A percentile compares a stretch with the other conserved stretches of the same genome.
phyloP scores from a whole-genome alignment of 2,329 filamentous ascomycete genomes.

The Colletotrichum magnum region DNA sequence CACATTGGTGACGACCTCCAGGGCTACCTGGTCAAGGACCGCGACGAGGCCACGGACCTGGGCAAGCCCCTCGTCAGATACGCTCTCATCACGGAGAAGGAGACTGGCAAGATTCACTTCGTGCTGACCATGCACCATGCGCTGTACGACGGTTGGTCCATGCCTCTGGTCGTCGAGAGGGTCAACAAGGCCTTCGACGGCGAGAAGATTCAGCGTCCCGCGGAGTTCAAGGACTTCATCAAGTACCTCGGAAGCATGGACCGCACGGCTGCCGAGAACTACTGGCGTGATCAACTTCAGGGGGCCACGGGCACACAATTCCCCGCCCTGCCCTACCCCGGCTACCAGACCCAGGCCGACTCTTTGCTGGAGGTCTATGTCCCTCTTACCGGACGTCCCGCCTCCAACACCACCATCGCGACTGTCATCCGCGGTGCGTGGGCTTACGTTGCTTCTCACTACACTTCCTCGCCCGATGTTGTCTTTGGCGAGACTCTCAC shows the following conservation, averaged over 20 bases:
- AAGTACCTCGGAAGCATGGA: slow-evolving; percentile 60
- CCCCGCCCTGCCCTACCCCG: slow-evolving; percentile 60
- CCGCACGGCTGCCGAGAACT: slow-evolving; percentile 56
- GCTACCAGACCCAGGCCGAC: slow-evolving; percentile 66
- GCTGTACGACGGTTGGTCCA: slow-evolving; percentile 70
- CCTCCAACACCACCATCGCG: slow-evolving; percentile 63
- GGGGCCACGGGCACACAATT: slow-evolving; percentile 63
- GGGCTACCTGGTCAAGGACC: slow-evolving; percentile 58
- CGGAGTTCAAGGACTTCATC: slow-evolving; percentile 65
- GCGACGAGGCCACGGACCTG: slow-evolving; percentile 58
- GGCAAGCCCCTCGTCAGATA: slow-evolving; percentile 63
- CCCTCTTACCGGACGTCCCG: slow-evolving; percentile 50
- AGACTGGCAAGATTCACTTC: slow-evolving; percentile 55
- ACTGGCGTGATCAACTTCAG: slow-evolving; percentile 62
- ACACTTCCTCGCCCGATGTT: slow-evolving; percentile 66
- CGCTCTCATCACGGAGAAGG: slow-evolving; percentile 54
- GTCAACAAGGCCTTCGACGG: slow-evolving; percentile 61
- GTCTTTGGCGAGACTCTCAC: slow-evolving; percentile 73
- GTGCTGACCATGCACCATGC: slow-evolving; percentile 70
- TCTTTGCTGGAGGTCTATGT: slow-evolving; percentile 69
- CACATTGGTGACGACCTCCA: slow-evolving; percentile 52
- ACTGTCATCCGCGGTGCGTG: slow-evolving; percentile 72
- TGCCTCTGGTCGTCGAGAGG: slow-evolving; percentile 64
- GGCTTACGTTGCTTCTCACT: slow-evolving; percentile 68
- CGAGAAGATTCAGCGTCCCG: slow-evolving; percentile 50